Base-by-base conservation (phyloP, 345 rosid species). In the Eucalyptus erythrocorys region DNA sequence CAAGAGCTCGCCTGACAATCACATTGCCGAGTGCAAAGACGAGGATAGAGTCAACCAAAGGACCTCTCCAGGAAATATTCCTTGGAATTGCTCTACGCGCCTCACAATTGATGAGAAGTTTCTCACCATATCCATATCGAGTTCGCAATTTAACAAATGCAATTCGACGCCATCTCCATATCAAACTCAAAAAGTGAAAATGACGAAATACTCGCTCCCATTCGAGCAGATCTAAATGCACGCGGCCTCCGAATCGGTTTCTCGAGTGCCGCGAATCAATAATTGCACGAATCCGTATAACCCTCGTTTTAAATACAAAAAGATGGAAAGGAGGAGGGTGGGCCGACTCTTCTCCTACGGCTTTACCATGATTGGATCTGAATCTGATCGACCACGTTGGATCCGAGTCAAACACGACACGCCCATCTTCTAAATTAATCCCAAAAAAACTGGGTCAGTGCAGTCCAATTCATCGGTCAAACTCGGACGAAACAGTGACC, bases 51-150 rank as follows among this genome's bases (percentile, higher is more conserved):
- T 64, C 68, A 13, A 27, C 15, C 15, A 6, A 13, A 61, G 8
- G 32, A 61, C 68, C 15, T 61, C 34, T 13, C 32, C 8, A 6
- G 12, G 27, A 59, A 59, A 61, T 7, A 17, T 6, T 61, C 13
- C 0, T 13, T 1, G 2, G 3, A 61, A 61, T 13, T 61, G 34
- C 15, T 61, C 15, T 0, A 30, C 4, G 1, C 7, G 8, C 32
- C 68, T 61, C 76, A 16, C 40, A 15, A 64, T 17, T 4, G 5
- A n/a, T 2, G 11, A 64, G 21, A 64, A 64, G 76, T 14, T 64
- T 66, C 40, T 7, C 40, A 4, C 34, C 21, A 15, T n/a, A 17
- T n/a, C 5, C 24, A 32, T 8, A 6, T 32, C 24, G 22, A 32
- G 30, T 55, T 4, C 0, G 6, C 2, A 32, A 68, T 32, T 4